Conservation (phyloP, 192 early-diverging fungal genomes). For the Coemansia sp. region DNA sequence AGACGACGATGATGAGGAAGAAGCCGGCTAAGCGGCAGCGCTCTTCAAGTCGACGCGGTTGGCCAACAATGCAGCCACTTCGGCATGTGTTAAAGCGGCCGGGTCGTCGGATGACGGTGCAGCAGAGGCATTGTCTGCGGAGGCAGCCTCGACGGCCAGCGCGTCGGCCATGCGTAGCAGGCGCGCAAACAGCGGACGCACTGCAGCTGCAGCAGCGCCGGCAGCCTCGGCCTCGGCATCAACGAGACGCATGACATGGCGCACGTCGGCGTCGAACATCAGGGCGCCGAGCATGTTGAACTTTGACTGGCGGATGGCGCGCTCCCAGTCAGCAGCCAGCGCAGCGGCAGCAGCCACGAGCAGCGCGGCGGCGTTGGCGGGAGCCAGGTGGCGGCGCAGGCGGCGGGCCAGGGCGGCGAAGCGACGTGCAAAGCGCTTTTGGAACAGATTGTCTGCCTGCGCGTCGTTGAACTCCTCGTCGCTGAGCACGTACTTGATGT, state of each 20-base stretch:
- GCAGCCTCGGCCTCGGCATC: conserved; percentile 54
- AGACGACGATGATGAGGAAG: neutral
- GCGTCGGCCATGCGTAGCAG: conserved; percentile 82
- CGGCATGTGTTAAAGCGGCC: conserved; percentile 12
- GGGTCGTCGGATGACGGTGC: conserved; percentile 3
- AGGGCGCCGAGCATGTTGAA: conserved; percentile 93
- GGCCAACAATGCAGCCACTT: conserved; percentile 21
- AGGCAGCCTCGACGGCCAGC: conserved; percentile 72
- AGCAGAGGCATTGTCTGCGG: conserved; percentile 11
- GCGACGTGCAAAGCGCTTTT: conserved; percentile 74
- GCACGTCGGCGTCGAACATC: conserved; percentile 89
- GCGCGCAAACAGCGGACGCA: conserved; percentile 75
- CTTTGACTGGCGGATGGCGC: conserved; percentile 75
- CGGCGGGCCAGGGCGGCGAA: conserved; percentile 53
- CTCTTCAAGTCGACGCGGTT: conserved; percentile 31
- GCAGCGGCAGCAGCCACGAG: conserved; percentile 67
- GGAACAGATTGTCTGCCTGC: conserved; percentile 76
- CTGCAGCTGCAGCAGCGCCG: conserved; percentile 52
- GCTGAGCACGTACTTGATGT: conserved; percentile 84
- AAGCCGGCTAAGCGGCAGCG: too few species aligned
- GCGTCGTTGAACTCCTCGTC: conserved; percentile 90
- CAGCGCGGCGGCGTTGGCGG: conserved; percentile 65
- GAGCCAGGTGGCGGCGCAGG: conserved; percentile 58
- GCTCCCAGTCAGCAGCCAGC: conserved; percentile 81
- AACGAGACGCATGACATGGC: conserved; percentile 68